Base-by-base conservation (phyloP, 345 rosid species). In the Eucalyptus tenuipes region DNA sequence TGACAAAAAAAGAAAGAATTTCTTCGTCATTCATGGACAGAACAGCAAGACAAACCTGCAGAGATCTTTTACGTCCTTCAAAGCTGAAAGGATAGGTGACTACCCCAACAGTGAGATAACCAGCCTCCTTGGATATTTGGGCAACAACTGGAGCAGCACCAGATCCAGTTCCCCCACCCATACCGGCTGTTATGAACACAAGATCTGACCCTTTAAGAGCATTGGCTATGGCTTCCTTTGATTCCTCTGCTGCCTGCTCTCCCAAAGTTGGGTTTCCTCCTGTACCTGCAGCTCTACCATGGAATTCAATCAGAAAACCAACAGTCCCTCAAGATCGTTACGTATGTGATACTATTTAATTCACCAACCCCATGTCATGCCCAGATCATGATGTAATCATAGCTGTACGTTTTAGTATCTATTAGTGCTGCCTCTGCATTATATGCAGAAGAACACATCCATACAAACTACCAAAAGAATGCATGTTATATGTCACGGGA, bases 151-250 rank as follows among this genome's bases (percentile, higher is more conserved):
- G 99, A 55, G 99, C 99, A 95, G 99, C 99, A 89, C 99, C 99
- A 16, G 99, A 98, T 20, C 99, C 99, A 42, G 99, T 98, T 25
- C 99, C 99, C 89, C 99, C 99, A 92, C 99, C 99, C 99, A 98
- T 98, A 90, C 99, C 99, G 49, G 99, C 98, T 33, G 99, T 96
- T 75, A 98, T 92, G 92, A 98, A 98, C 92, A 98, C 99, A 92
- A 98, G 99, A 92, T 98, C 99, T 55, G 99, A 98, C 81, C 99
- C 99, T 91, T 96, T 98, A 22, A 98, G 99, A 86, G 99, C 95
- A 93, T 92, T 93, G 55, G 98, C 97, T 87, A 98, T 98, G 48
- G 94, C 94, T 55, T 98, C 99, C 91, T 91, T 96, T 48, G 99
- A 98, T 91, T 98, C 99, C 92, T 97, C 99, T 6, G 99, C 99